These are phyloP conservation scores for Saturnispora diversa DNA, from an alignment of 805 yeast species.

Conservation along the genomic window DNA sequence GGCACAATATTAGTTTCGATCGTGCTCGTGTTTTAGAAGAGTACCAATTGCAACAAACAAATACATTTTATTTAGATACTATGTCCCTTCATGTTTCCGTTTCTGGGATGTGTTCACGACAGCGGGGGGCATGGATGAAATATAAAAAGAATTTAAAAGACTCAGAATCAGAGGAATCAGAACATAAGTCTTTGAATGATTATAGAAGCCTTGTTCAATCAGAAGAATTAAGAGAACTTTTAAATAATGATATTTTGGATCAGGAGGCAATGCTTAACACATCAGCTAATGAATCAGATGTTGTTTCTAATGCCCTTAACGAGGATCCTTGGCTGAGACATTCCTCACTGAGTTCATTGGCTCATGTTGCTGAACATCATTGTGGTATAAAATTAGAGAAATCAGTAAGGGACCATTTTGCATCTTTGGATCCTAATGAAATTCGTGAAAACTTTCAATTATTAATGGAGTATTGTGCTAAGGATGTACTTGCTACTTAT, in stretches of 20 bases:
- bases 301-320: constrained; percentile 17
- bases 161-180: constrained; percentile 15
- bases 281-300: constrained; percentile 19
- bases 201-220: constrained; percentile 20
- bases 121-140: constrained; percentile 69
- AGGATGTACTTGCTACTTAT: constrained; percentile 72
- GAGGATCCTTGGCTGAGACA: constrained; percentile 82
- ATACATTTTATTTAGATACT: constrained; percentile 79
- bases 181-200: constrained; percentile 17
- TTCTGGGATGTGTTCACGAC: constrained; percentile 89
- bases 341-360: constrained; percentile 72
- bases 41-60: constrained; percentile 56
- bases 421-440: constrained; percentile 42
- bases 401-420: constrained; percentile 55
- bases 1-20: constrained; percentile 88
- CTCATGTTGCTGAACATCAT: constrained; percentile 72
- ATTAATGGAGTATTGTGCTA: constrained; percentile 75
- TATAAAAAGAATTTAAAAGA: constrained; percentile 37
- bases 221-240: constrained; percentile 22
- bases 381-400: constrained; percentile 65
- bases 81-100: constrained; percentile 89
- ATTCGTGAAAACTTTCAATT: constrained; percentile 49
- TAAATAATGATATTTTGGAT: constrained; percentile 27
- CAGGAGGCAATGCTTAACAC: constrained; percentile 20
- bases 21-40: constrained; percentile 82